phyloP scores from a whole-genome alignment of 2,329 filamentous ascomycete species.

The Aureobasidium sp. region DNA sequence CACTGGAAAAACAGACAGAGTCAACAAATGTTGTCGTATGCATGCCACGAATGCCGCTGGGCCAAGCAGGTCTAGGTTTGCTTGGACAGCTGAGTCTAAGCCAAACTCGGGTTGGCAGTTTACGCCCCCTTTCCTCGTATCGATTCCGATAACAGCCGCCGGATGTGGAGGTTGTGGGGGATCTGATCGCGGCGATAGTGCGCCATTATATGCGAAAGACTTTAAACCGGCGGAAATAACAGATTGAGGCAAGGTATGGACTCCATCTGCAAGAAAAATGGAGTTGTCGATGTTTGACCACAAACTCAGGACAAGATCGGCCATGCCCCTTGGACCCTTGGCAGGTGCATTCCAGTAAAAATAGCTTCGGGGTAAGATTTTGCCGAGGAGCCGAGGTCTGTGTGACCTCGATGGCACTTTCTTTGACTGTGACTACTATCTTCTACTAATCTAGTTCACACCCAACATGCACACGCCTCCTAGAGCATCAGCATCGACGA shows the following conservation, averaged over 20 bases:
- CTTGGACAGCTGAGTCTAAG: background rate
- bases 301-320: background rate
- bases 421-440: too few species aligned
- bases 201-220: background rate
- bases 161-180: background rate
- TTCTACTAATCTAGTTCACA: too few species aligned
- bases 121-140: background rate
- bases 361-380: background rate
- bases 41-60: conserved; percentile 1
- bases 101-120: background rate
- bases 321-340: background rate
- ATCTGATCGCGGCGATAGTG: too few species aligned
- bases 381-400: background rate
- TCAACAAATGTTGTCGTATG: conserved; percentile 5
- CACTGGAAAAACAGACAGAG: background rate
- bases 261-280: background rate
- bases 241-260: background rate
- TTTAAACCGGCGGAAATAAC: background rate
- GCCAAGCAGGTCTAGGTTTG: background rate
- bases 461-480: too few species aligned
- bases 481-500: background rate
- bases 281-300: background rate
- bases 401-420: background rate
- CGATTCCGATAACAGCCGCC: background rate
- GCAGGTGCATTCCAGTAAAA: background rate